A percentile compares a stretch with the other conserved stretches of the same genome.
Evolutionary conservation across 148 eudicot species (phyloP).

Genomic region (Spergularia marina): DNA sequence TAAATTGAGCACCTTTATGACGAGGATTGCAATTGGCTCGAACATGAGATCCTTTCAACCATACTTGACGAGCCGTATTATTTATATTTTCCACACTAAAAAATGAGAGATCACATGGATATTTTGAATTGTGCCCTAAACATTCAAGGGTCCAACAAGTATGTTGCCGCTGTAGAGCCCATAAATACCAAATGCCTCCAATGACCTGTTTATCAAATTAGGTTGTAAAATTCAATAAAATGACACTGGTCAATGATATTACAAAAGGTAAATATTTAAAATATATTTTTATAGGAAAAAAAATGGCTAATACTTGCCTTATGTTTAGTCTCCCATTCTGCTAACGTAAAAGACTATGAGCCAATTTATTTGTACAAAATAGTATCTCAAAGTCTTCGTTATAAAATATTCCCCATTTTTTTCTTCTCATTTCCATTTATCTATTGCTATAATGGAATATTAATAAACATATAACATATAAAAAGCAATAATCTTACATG

Average conservation of each 20-base stretch:
- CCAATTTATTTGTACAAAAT: too few species aligned
- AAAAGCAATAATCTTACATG: slow-evolving; percentile 51
- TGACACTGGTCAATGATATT: too few species aligned
- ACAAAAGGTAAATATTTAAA: too few species aligned
- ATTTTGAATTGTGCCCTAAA: slow-evolving; percentile 31
- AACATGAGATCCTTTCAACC: slow-evolving; percentile 48
- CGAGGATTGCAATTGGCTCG: slow-evolving; percentile 48
- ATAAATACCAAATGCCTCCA: slow-evolving; percentile 77
- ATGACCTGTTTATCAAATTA: slow-evolving; percentile 44
- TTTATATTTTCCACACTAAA: slow-evolving; percentile 31
- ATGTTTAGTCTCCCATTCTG: too few species aligned
- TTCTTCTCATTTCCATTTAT: not conserved
- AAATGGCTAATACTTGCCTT: too few species aligned
- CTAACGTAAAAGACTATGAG: too few species aligned
- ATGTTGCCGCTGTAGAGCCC: slow-evolving; percentile 68
- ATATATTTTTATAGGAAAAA: too few species aligned
- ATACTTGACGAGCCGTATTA: slow-evolving; percentile 30
- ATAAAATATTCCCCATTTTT: not conserved
- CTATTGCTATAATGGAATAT: too few species aligned
- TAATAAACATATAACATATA: not conserved
- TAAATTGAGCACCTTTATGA: slow-evolving; percentile 25
- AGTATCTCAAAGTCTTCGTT: too few species aligned
- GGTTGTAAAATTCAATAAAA: too few species aligned
- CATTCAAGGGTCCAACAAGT: slow-evolving; percentile 71
- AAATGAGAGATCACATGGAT: slow-evolving; percentile 40